These are phyloP conservation scores for Alternaria arbusti DNA, from an alignment of 2,329 filamentous ascomycete species.

Conservation along the genomic window DNA sequence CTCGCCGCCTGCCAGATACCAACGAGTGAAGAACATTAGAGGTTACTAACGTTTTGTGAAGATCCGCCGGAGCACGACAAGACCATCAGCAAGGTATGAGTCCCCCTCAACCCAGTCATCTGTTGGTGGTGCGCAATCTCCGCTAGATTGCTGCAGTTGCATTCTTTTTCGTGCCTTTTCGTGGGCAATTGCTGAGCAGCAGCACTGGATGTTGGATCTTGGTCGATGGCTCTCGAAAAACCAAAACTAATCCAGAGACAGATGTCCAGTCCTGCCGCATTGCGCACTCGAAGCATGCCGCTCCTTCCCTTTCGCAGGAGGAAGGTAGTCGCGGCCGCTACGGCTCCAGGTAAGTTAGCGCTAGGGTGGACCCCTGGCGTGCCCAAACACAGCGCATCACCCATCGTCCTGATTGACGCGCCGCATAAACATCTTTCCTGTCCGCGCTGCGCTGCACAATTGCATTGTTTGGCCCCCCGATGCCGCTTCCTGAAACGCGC, in stretches of 20 bases:
- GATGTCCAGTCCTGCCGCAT: neutral
- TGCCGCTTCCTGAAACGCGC: neutral
- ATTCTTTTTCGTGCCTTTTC: slow-evolving; percentile 14
- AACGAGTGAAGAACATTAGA: neutral
- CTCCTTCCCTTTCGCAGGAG: slow-evolving; percentile 10
- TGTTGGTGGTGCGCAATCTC: slow-evolving; percentile 1
- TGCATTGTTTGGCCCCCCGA: slow-evolving; percentile 11
- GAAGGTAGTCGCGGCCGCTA: slow-evolving; percentile 10
- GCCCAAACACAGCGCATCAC: slow-evolving; percentile 32
- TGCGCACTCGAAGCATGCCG: slow-evolving; percentile 4
- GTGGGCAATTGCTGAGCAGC: neutral
- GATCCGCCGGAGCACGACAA: neutral
- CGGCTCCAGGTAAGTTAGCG: slow-evolving; percentile 24
- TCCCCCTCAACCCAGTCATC: neutral
- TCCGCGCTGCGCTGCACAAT: slow-evolving; percentile 8
- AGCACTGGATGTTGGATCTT: neutral
- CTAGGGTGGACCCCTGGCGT: slow-evolving; percentile 8
- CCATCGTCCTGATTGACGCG: slow-evolving; percentile 14
- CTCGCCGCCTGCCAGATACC: neutral
- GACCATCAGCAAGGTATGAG: neutral
- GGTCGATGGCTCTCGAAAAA: neutral
- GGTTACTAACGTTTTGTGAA: neutral
- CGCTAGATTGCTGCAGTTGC: slow-evolving; percentile 12
- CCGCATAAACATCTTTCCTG: slow-evolving; percentile 28
- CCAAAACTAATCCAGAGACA: neutral